Percentiles rank a stretch among this genome's conserved stretches.
Evolutionary conservation across 2,329 filamentous ascomycete genomes (phyloP).

Genomic region (Ascocoryne sarcoides): DNA sequence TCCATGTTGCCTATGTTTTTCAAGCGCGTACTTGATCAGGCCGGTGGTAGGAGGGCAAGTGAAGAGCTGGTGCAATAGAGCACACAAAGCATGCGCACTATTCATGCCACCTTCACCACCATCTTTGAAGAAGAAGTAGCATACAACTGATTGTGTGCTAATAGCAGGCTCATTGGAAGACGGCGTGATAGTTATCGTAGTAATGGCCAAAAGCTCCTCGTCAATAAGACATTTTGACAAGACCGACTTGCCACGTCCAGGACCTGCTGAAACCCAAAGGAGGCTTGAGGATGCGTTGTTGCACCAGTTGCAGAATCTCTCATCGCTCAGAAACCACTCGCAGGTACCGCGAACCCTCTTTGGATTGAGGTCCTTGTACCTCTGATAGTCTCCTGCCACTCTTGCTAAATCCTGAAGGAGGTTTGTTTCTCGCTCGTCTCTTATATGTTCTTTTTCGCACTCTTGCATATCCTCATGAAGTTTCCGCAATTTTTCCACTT

Average conservation of each 20-base stretch:
- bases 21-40: constrained; percentile 30
- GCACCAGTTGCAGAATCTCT: constrained; percentile 28
- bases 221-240: constrained; percentile 30
- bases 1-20: constrained; percentile 17
- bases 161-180: neutral
- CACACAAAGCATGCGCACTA: constrained; percentile 30
- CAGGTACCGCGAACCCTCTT: constrained; percentile 26
- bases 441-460: too few species aligned
- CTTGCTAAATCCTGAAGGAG: constrained; percentile 3
- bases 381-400: constrained; percentile 21
- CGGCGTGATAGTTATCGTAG: constrained; percentile 2
- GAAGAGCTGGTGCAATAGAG: constrained; percentile 34
- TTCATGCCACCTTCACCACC: constrained; percentile 28
- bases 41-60: constrained; percentile 17
- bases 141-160: constrained; percentile 21
- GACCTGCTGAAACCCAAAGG: constrained; percentile 31
- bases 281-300: constrained; percentile 18
- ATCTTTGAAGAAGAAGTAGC: constrained; percentile 38
- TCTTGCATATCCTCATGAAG: neutral
- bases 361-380: constrained; percentile 27
- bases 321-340: constrained; percentile 28
- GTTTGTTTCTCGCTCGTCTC: constrained; percentile 2
- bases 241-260: constrained; percentile 33
- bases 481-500: constrained; percentile 1
- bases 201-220: constrained; percentile 10